Percentiles rank a stretch among this genome's conserved stretches.
phyloP scores from a whole-genome alignment of 2,329 filamentous ascomycete genomes.

The Fusarium tuaranense region DNA sequence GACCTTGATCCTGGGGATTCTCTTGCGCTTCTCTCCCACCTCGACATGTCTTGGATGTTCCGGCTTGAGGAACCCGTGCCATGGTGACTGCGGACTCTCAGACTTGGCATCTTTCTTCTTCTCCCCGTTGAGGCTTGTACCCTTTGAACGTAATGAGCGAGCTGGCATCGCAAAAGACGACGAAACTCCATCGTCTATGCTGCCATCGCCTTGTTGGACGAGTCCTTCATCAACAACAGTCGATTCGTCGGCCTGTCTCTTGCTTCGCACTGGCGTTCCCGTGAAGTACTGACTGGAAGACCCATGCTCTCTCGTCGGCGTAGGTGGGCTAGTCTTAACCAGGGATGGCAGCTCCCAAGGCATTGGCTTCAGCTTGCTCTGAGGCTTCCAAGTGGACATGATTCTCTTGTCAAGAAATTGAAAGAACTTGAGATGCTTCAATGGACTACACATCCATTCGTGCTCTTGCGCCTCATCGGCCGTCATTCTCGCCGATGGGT shows the following conservation, averaged over 20 bases:
- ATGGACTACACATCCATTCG: constrained; percentile 50
- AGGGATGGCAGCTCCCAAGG: constrained; percentile 49
- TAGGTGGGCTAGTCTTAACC: constrained; percentile 6
- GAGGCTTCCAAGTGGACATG: constrained; percentile 41
- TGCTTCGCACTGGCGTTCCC: neutral
- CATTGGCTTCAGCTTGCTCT: constrained; percentile 48
- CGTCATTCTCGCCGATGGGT: constrained; percentile 44
- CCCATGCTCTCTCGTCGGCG: constrained; percentile 4
- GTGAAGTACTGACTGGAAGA: constrained; percentile 38
- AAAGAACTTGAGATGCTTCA: constrained; percentile 48
- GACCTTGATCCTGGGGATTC: constrained; percentile 16
- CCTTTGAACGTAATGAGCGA: neutral
- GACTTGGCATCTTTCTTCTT: neutral
- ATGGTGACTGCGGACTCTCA: constrained; percentile 13
- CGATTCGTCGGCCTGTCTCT: neutral
- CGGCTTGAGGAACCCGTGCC: constrained; percentile 28
- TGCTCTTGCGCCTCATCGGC: constrained; percentile 46
- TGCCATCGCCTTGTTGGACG: neutral
- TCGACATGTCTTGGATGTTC: neutral
- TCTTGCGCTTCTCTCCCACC: constrained; percentile 26
- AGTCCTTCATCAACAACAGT: neutral
- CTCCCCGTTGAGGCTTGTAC: neutral
- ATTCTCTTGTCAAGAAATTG: constrained; percentile 46
- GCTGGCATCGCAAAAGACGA: constrained; percentile 1
- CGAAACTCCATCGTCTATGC: neutral